Conservation (phyloP, 2,329 filamentous ascomycete species). For the Cladophialophora yegresii region DNA sequence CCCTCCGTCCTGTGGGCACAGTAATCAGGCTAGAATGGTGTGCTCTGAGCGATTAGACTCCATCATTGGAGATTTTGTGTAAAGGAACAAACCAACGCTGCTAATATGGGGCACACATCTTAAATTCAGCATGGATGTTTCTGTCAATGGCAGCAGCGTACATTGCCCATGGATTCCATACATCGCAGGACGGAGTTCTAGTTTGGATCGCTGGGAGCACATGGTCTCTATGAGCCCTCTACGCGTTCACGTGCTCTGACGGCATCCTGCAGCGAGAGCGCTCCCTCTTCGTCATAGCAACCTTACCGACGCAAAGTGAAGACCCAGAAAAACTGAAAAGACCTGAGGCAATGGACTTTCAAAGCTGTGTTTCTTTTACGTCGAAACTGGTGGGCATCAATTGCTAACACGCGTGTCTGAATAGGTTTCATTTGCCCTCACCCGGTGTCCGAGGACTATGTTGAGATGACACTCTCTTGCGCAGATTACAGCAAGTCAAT, state of each 20-base stretch:
- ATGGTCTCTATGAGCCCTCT: slow-evolving; percentile 1
- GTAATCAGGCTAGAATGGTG: slow-evolving; percentile 25
- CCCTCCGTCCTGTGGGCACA: slow-evolving; percentile 12
- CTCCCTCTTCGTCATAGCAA: slow-evolving; percentile 10
- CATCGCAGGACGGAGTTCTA: background rate
- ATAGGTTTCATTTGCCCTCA: background rate
- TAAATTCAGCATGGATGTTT: slow-evolving; percentile 11
- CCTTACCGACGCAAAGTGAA: slow-evolving; percentile 29
- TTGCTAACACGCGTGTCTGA: background rate
- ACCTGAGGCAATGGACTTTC: slow-evolving; percentile 23
- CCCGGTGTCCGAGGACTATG: background rate
- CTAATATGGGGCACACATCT: slow-evolving; percentile 33
- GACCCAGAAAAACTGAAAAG: slow-evolving; percentile 34
- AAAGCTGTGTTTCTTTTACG: background rate
- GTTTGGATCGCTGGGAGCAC: slow-evolving; percentile 22
- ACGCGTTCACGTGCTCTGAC: background rate
- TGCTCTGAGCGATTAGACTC: slow-evolving; percentile 8
- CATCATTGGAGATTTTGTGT: slow-evolving; percentile 27
- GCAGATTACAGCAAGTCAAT: background rate
- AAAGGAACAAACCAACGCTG: slow-evolving; percentile 24
- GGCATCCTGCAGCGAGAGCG: slow-evolving; percentile 7
- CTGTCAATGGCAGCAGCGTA: slow-evolving; percentile 35
- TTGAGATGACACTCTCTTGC: background rate
- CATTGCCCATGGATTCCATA: slow-evolving; percentile 14
- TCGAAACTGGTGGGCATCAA: background rate